phyloP scores from a whole-genome alignment of 1,139 yeast genomes.

The Hemisphaericaspora xylanilytica region DNA sequence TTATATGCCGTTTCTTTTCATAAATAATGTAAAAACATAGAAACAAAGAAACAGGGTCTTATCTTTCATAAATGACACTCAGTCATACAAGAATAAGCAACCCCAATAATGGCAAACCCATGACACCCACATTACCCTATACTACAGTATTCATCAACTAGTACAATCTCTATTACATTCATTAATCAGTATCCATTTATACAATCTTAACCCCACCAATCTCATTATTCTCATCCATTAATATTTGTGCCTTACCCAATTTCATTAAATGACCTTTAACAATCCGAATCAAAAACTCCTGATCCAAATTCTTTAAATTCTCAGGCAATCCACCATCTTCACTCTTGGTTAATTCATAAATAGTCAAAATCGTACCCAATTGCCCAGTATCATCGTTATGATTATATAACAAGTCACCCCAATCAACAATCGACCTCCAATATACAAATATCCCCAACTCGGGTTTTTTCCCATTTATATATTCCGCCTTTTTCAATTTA shows the following conservation, averaged over 20 bases:
- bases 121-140: no score
- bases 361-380: slow-evolving; percentile 70
- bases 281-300: slow-evolving; percentile 51
- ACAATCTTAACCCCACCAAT: slow-evolving; percentile 72
- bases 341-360: slow-evolving; percentile 74
- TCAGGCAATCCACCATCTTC: slow-evolving; percentile 54
- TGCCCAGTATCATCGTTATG: slow-evolving; percentile 73
- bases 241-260: slow-evolving; percentile 64
- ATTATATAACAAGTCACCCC: slow-evolving; percentile 59
- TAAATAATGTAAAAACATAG: no score
- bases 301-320: slow-evolving; percentile 64
- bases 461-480: slow-evolving; percentile 43
- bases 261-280: slow-evolving; percentile 56
- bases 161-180: no score
- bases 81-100: slow-evolving; percentile 7
- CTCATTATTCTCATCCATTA: slow-evolving; percentile 53
- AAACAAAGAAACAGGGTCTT: background rate
- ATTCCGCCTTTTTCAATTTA: slow-evolving; percentile 51
- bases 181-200: slow-evolving; percentile 12
- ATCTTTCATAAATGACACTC: slow-evolving; percentile 1
- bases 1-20: slow-evolving; percentile 15
- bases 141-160: no score
- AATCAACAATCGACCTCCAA: slow-evolving; percentile 72
- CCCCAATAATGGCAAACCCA: slow-evolving; percentile 7
- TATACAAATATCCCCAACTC: slow-evolving; percentile 52